Evolutionary conservation across 805 yeast genomes (phyloP).

Genomic region (Myxozyma neotropica): DNA sequence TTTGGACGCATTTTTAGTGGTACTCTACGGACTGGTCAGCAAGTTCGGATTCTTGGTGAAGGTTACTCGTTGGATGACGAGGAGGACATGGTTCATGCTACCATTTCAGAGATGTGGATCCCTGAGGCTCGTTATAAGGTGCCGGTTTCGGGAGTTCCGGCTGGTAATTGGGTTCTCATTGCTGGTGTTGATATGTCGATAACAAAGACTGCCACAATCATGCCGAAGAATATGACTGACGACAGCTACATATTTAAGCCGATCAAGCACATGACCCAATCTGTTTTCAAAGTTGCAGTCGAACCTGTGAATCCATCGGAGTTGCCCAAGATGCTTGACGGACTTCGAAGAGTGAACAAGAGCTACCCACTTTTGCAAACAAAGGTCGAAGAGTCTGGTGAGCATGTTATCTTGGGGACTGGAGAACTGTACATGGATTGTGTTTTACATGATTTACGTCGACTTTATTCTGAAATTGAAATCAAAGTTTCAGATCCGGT

Average conservation of each 20-base stretch:
- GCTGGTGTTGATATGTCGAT: slow-evolving; percentile 62
- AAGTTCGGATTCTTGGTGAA: slow-evolving; percentile 61
- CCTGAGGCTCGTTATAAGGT: slow-evolving; percentile 73
- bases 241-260: slow-evolving; percentile 46
- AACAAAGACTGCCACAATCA: slow-evolving; percentile 64
- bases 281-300: slow-evolving; percentile 78
- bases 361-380: slow-evolving; percentile 67
- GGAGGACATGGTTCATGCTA: slow-evolving; percentile 52
- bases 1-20: slow-evolving; percentile 69
- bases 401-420: slow-evolving; percentile 73
- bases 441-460: slow-evolving; percentile 72
- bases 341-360: slow-evolving; percentile 61
- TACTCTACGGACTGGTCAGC: slow-evolving; percentile 50
- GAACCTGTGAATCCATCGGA: slow-evolving; percentile 83
- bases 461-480: slow-evolving; percentile 62
- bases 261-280: slow-evolving; percentile 51
- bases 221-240: slow-evolving; percentile 37
- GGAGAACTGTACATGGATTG: slow-evolving; percentile 92
- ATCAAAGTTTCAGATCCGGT: slow-evolving; percentile 85
- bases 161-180: slow-evolving; percentile 71
- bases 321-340: slow-evolving; percentile 70
- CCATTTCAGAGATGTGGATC: slow-evolving; percentile 46
- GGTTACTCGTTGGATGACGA: slow-evolving; percentile 50
- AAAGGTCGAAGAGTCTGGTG: slow-evolving; percentile 88
- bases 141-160: slow-evolving; percentile 54